Conservation (phyloP, 495 filamentous ascomycete species). For the Penicillium ucsense region DNA sequence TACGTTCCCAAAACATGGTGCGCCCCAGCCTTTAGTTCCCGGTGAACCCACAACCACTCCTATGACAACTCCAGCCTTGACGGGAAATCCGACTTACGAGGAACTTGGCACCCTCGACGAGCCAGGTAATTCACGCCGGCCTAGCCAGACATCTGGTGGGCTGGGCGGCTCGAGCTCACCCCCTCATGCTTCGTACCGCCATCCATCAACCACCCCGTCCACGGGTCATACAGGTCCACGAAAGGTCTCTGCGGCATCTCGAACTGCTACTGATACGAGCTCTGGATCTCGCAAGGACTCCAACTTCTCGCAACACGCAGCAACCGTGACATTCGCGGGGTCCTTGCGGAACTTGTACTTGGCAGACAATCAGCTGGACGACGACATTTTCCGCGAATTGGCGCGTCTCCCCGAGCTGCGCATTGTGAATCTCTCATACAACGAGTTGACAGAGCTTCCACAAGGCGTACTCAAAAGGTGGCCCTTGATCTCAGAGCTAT, state of each 20-base stretch:
- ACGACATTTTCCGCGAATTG: constrained; percentile 89
- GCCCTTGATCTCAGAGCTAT: constrained; percentile 81
- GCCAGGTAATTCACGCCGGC: constrained; percentile 48
- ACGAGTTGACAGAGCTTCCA: constrained; percentile 85
- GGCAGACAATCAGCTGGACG: constrained; percentile 86
- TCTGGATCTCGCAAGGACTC: constrained; percentile 77
- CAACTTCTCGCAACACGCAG: constrained; percentile 52
- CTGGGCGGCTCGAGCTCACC: constrained; percentile 66
- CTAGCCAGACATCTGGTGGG: constrained; percentile 74
- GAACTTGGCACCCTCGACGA: constrained; percentile 65
- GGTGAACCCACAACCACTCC: constrained; percentile 41
- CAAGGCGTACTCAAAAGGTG: constrained; percentile 77
- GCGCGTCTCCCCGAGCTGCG: constrained; percentile 74
- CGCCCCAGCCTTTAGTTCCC: constrained; percentile 48
- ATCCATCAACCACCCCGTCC: constrained; percentile 71
- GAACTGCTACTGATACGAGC: constrained; percentile 49
- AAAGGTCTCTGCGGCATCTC: constrained; percentile 76
- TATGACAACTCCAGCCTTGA: constrained; percentile 40
- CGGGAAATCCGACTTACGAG: constrained; percentile 59
- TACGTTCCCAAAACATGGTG: constrained; percentile 75
- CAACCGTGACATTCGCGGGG: constrained; percentile 74
- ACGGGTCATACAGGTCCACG: constrained; percentile 58
- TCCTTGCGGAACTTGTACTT: constrained; percentile 77
- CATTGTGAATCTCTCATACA: constrained; percentile 89
- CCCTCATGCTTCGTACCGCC: constrained; percentile 55